Evolutionary conservation across 306 rosid genomes (phyloP).

Genomic region (Cucurbita argyrosperma): DNA sequence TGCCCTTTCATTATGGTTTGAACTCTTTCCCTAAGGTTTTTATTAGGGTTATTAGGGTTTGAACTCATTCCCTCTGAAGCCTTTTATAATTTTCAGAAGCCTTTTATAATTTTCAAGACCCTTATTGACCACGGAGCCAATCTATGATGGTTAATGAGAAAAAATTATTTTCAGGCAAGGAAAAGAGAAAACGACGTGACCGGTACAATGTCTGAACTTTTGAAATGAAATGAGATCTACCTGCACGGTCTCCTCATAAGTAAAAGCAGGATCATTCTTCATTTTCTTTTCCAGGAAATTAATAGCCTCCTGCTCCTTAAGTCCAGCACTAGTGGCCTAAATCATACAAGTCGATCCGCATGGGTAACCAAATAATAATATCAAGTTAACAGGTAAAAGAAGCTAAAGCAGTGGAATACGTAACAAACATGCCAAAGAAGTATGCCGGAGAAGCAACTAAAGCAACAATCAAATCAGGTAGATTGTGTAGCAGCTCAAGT

Average conservation of each 20-base stretch:
- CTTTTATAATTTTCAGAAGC: too few relatives aligned
- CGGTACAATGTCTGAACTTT: not conserved
- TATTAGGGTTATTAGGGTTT: not conserved
- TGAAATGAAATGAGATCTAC: constrained; percentile 20
- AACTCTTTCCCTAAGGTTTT: not conserved
- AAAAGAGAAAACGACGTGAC: not conserved
- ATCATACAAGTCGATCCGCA: not conserved
- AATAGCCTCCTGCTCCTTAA: constrained; percentile 94
- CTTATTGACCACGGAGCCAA: not conserved
- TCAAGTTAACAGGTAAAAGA: not conserved
- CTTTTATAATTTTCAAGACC: too few relatives aligned
- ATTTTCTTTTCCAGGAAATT: constrained; percentile 99
- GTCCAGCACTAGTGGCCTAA: constrained; percentile 97
- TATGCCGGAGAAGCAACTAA: not conserved
- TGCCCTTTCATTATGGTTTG: not conserved
- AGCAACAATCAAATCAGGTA: not conserved
- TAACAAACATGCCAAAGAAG: not conserved
- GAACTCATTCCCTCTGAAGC: not conserved
- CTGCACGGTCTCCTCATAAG: constrained; percentile 96
- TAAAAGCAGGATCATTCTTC: constrained; percentile 90
- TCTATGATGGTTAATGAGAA: not conserved
- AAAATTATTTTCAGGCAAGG: not conserved
- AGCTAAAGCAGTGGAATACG: not conserved
- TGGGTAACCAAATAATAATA: not conserved
- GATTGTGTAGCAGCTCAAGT: not conserved